Evolutionary conservation across 371 early-diverging fungal genomes (phyloP).

Genomic region (Actinomucor elegans): DNA sequence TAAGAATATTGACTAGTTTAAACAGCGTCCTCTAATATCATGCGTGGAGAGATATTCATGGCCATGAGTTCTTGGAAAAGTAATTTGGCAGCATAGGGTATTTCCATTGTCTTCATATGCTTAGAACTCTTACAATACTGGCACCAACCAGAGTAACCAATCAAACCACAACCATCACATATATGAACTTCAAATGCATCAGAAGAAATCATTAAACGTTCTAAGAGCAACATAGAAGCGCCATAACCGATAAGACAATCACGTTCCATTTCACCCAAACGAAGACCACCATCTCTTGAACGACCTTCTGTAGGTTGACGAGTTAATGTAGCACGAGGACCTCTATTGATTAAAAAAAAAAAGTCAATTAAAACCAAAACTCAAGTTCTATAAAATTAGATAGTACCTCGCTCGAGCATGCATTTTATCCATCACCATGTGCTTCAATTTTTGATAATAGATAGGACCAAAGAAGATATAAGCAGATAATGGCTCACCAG

Average conservation of each 20-base stretch:
- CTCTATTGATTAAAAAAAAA: constrained; percentile 50
- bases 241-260: constrained; percentile 99
- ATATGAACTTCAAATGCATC: constrained; percentile 95
- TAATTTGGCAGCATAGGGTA: constrained; percentile 97
- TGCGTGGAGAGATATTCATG: constrained; percentile 95
- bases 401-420: constrained; percentile 91
- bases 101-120: constrained; percentile 86
- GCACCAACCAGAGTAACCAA: constrained; percentile 97
- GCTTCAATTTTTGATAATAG: constrained; percentile 99
- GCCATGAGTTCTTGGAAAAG: constrained; percentile 96
- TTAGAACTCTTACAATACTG: constrained; percentile 90
- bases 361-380: background rate
- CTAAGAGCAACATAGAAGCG: constrained; percentile 89
- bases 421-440: constrained; percentile 99
- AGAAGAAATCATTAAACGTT: constrained; percentile 94
- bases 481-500: constrained; percentile 92
- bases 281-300: constrained; percentile 96
- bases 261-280: constrained; percentile 99
- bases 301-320: constrained; percentile 99
- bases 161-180: constrained; percentile 91
- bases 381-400: background rate
- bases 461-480: constrained; percentile 99
- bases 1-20: no score
- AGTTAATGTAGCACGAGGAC: constrained; percentile 94
- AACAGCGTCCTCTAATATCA: constrained; percentile 50